Conservation (phyloP, 164 flowering plant species). For the Vitis amurensis region DNA sequence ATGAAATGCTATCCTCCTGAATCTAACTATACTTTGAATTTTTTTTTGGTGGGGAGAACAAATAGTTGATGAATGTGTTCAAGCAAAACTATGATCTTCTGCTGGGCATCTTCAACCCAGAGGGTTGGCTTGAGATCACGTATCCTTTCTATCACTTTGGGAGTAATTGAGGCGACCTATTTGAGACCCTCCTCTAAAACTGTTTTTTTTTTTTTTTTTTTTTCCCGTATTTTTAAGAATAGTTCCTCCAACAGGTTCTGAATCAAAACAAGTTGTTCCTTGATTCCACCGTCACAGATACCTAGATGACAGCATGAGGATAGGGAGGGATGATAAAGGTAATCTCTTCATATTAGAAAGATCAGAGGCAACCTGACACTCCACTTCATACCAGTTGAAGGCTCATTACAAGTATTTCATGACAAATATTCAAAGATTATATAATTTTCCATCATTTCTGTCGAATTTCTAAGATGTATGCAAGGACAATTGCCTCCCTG, state of each 20-base stretch:
- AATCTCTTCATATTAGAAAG: constrained; percentile 79
- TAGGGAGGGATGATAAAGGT: constrained; percentile 90
- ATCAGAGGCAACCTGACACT: constrained; percentile 15
- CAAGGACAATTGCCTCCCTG: too few species aligned
- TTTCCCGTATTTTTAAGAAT: too few species aligned
- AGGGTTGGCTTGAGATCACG: constrained; percentile 94
- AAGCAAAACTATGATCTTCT: constrained; percentile 69
- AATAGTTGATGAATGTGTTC: constrained; percentile 81
- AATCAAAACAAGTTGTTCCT: constrained; percentile 18
- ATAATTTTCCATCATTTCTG: too few species aligned
- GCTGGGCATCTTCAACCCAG: constrained; percentile 88
- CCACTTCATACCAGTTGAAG: too few species aligned
- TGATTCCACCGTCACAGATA: constrained; percentile 44
- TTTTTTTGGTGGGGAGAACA: not conserved
- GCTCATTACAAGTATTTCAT: too few species aligned
- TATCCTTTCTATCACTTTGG: constrained; percentile 47
- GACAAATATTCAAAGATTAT: too few species aligned
- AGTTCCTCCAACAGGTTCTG: not conserved
- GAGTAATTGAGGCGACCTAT: too few species aligned
- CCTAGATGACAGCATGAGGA: constrained; percentile 72
- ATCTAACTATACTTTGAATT: too few species aligned
- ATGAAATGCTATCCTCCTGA: too few species aligned
- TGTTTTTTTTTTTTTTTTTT: too few species aligned
- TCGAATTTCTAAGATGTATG: too few species aligned
- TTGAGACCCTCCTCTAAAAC: too few species aligned